Evolutionary conservation across 768 basidiomycete species (phyloP), one percentile per base, ranked within the genome.

Genomic region (Lactarius akahatsu): DNA sequence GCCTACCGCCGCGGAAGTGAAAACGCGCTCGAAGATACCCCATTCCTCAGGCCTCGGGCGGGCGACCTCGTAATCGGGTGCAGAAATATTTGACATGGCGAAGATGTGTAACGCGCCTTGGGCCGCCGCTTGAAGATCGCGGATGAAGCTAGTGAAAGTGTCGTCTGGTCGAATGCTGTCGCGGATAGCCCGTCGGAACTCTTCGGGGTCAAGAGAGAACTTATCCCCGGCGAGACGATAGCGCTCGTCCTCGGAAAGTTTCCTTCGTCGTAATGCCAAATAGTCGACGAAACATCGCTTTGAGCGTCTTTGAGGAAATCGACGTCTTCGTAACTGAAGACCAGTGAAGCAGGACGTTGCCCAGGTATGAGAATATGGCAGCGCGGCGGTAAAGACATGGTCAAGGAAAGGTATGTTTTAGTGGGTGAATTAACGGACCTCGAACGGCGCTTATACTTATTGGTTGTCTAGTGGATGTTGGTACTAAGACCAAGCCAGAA

Each of bases 61-160:
- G 20, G 85, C 77, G 5, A 81, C 76, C 47, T 76, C 76, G 70
- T 79, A 84, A 69, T 86, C 85, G 10, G 82, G 82, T 0, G 76
- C 69, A 20, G 85, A 84, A 34, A 87, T 85, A 73, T 87, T 87
- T 40, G 83, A 85, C 82, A 85, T 83, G 38, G 83, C 85, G 61
- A 80, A 84, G 41, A 86, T 77, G 16, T 72, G 76, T 2, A 84
- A 72, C 7, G 71, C 62, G n/a, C 73, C 75, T 13, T 74, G 63
- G 3, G 77, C 76, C 62, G 79, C 75, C 8, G 69, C 67, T 67
- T 82, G 82, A 50, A 86, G 75, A 58, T 83, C 78, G 2, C 77
- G 77, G 50, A 86, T 80, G 36, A 86, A 73, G 9, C 73, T 68
- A 40, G 83, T 79, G 70, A 85, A 75, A n/a, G 77, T 73, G 32